Base-by-base conservation (phyloP, 176 grass and related monocot genomes). In the Zoysia japonica region DNA sequence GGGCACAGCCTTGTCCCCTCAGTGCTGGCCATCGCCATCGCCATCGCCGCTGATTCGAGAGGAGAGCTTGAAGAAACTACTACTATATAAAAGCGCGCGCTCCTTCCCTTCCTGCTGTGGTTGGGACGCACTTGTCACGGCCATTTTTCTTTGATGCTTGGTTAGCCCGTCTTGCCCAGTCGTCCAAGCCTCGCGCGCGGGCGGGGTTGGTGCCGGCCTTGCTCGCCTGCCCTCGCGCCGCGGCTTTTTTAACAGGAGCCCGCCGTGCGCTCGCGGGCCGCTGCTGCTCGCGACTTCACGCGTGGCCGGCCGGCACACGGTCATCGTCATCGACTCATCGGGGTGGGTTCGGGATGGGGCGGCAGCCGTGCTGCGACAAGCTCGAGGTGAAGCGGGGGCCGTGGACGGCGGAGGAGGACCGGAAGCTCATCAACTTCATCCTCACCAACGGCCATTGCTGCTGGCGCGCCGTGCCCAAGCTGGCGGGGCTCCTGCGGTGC, bases 341-440 rank as follows among this genome's bases (percentile, higher is more conserved):
- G 28, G 0, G 11, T 17, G 37, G 39, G 5, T 2, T 36, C 2
- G 2, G 42, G 16, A 96, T 96, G 93, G 93, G 90, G 19, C 80
- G 93, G 81, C 90, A 97, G 80, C 93, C 93, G n/a, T 97, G 93
- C 84, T 97, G 93, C 41, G 90, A 97, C 68, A 97, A 93, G 77
- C 81, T 90, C 67, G 85, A 85, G 16, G 93, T 97, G 85, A 97
- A 97, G 88, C 49, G 90, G 6, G 93, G 93, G 3, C 93, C 93
- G 19, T 97, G 93, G 93, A 97, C 93, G 72, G 88, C 88, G 17
- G 93, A 93, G 87, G 93, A 97, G 77, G 93, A 97, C 72, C 86
- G 78, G 56, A 97, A 93, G 85, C 88, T 97, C 41, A 93, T 97
- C 64, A 75, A 52, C 73, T 97, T 97, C 93, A 92, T 97, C 89